phyloP scores from a whole-genome alignment of 2,329 filamentous ascomycete genomes.

The Truncatella angustata region DNA sequence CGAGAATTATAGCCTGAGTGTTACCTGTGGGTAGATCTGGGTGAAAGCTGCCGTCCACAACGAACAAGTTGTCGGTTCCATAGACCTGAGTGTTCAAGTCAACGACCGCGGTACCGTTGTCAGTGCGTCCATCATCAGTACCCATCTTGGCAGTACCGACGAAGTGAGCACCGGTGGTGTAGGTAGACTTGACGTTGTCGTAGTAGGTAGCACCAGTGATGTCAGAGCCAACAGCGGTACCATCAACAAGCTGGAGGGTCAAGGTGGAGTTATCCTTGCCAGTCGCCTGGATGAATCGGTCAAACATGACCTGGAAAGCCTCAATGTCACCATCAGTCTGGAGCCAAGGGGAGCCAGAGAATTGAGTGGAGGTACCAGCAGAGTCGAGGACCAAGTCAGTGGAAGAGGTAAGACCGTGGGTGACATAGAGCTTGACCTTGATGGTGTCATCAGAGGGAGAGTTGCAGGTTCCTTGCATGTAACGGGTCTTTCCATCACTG shows the following conservation, averaged over 20 bases:
- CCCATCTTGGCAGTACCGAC: slow-evolving; percentile 14
- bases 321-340: slow-evolving; percentile 15
- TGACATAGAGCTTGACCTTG: slow-evolving; percentile 17
- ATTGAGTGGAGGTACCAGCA: slow-evolving; percentile 11
- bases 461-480: slow-evolving; percentile 15
- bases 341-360: slow-evolving; percentile 14
- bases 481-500: slow-evolving; percentile 16
- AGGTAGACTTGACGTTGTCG: slow-evolving; percentile 12
- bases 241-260: slow-evolving; percentile 11
- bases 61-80: slow-evolving; percentile 65
- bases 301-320: slow-evolving; percentile 12
- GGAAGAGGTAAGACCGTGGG: slow-evolving; percentile 17
- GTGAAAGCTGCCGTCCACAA: slow-evolving; percentile 67
- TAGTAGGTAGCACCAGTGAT: slow-evolving; percentile 12
- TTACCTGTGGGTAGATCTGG: slow-evolving; percentile 68
- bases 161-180: slow-evolving; percentile 14
- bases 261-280: slow-evolving; percentile 11
- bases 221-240: slow-evolving; percentile 8
- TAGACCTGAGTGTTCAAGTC: slow-evolving; percentile 64
- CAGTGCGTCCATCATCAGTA: slow-evolving; percentile 45
- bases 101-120: slow-evolving; percentile 55
- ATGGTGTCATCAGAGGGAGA: slow-evolving; percentile 10
- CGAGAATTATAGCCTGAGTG: slow-evolving; percentile 35
- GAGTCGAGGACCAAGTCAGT: slow-evolving; percentile 13
- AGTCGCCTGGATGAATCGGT: slow-evolving; percentile 15